Evolutionary conservation across 352 stramenopile species (phyloP), one percentile per base, ranked within the genome.

Genomic region (Thalassiosira delicatula): DNA sequence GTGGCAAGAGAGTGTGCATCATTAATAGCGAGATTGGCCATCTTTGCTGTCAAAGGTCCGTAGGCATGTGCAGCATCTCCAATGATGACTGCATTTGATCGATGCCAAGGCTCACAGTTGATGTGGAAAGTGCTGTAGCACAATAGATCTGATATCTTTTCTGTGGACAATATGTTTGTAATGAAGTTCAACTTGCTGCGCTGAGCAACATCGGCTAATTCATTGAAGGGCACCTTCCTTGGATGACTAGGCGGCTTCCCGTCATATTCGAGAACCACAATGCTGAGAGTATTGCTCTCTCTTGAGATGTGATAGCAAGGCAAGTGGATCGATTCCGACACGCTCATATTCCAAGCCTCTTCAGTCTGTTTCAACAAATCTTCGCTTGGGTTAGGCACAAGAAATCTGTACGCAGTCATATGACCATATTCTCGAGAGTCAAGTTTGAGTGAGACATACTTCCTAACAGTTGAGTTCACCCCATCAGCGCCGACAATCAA

Each of bases 121-220:
- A 60, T 29, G 25, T 60, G 51, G 19, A 29, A 60, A 21, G 51
- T 60, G 51, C 12, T 27, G 51, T 60, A 60, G 51, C 51, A 60
- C 51, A 60, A 27, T 12, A 60, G 51, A 60, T 60, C 51, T n/a
- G 17, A 12, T 8, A 60, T 29, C 23, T 21, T 60, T 60, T 60
- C 51, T 60, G 51, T 60, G 17, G 14, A 27, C 23, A 60, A 60
- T 9, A 60, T 7, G 25, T 60, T n/a, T 8, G 49, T 67, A 46
- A 67, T 46, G 33, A 67, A 67, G 8, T 42, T 46, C n/a, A 67
- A 9, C 5, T 42, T 46, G 33, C 59, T 67, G 14, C 59, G 59
- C 29, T 67, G n/a, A 9, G 59, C 59, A 37, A 67, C 59, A 46
- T 67, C 29, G n/a, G n/a, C n/a, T n/a, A n/a, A n/a, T n/a, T n/a